These are phyloP conservation scores for Chlorella vulgaris DNA, from an alignment of 139 green algal genomes.

Conservation along the genomic window DNA sequence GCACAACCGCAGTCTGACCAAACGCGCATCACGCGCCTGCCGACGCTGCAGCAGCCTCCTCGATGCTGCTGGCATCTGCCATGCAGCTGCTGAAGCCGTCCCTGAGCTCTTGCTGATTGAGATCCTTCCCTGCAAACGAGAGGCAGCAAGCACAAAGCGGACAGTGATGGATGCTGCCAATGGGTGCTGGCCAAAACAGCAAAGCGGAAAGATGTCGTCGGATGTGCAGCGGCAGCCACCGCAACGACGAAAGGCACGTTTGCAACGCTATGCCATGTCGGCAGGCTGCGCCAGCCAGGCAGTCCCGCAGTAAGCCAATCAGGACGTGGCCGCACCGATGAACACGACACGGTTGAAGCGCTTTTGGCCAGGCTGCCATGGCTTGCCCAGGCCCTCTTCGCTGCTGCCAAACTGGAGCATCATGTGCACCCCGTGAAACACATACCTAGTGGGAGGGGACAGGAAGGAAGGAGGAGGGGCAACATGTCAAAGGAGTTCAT, in stretches of 20 bases:
- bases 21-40: background rate
- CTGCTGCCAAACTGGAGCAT: conserved; percentile 78
- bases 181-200: background rate
- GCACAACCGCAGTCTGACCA: too few species aligned
- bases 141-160: background rate
- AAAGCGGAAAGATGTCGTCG: background rate
- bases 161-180: background rate
- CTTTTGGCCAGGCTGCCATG: conserved; percentile 68
- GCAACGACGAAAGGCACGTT: background rate
- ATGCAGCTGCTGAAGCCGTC: conserved; percentile 84
- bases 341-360: conserved; percentile 87
- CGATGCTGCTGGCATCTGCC: conserved; percentile 19
- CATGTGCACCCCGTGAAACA: conserved; percentile 76
- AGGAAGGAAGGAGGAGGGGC: background rate
- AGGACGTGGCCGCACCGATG: conserved; percentile 67
- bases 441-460: background rate
- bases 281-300: background rate
- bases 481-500: background rate
- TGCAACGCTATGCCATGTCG: too few species aligned
- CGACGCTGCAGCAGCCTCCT: background rate
- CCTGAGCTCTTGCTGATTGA: conserved; percentile 82
- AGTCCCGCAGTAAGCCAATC: background rate
- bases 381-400: conserved; percentile 64
- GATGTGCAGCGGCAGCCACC: background rate
- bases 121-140: conserved; percentile 71